phyloP scores from a whole-genome alignment of 139 green algal species.

The Haematococcus sp. region DNA sequence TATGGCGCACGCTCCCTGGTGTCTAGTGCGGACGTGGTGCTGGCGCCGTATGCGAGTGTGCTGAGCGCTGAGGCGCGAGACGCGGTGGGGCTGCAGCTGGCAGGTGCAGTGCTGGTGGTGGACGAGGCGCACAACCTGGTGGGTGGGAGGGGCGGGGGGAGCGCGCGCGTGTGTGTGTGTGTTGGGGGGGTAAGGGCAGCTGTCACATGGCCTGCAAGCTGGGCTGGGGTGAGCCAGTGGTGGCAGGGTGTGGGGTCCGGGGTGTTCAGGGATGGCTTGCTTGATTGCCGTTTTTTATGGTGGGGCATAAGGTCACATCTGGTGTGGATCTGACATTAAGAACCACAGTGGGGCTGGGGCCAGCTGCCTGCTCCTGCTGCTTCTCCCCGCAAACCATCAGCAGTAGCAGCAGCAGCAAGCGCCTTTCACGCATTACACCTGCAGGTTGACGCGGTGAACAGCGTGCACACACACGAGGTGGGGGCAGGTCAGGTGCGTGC shows the following conservation, averaged over 20 bases:
- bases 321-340: too few relatives aligned
- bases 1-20: slow-evolving; percentile 76
- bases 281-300: too few relatives aligned
- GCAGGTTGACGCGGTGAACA: slow-evolving; percentile 67
- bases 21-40: slow-evolving; percentile 79
- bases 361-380: too few relatives aligned
- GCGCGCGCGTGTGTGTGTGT: background rate
- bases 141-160: slow-evolving; percentile 40
- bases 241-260: too few relatives aligned
- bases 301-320: too few relatives aligned
- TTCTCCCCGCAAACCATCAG: background rate
- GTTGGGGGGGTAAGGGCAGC: background rate
- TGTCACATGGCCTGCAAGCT: background rate
- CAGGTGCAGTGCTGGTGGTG: slow-evolving; percentile 78
- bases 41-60: slow-evolving; percentile 78
- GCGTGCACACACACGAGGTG: slow-evolving; percentile 63
- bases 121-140: slow-evolving; percentile 98
- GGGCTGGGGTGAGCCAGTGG: too few relatives aligned
- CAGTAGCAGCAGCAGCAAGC: background rate
- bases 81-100: slow-evolving; percentile 23
- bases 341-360: too few relatives aligned
- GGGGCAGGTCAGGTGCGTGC: slow-evolving; percentile 27
- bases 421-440: background rate
- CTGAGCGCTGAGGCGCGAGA: slow-evolving; percentile 6
- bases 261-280: too few relatives aligned